Evolutionary conservation across 192 early-diverging fungal genomes (phyloP).

Genomic region (Pilaira anomala): DNA sequence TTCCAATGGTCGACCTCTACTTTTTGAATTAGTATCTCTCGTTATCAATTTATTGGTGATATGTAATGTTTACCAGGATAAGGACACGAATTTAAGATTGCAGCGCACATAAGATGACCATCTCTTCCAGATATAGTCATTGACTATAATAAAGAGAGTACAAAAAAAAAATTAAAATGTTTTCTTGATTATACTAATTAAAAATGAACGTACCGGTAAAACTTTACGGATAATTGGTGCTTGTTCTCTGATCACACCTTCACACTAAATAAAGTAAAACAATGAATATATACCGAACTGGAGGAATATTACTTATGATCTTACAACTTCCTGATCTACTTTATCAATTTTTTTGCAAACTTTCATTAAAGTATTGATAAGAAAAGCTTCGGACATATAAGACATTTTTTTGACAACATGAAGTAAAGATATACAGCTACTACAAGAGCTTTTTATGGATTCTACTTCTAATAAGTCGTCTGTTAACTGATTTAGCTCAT

Average conservation of each 20-base stretch:
- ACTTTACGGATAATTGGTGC: conserved; percentile 43
- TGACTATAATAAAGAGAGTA: conserved; percentile 5
- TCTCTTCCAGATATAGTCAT: conserved; percentile 36
- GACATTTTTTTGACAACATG: conserved; percentile 43
- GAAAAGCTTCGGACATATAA: conserved; percentile 40
- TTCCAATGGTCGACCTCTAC: conserved; percentile 24
- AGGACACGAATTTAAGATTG: conserved; percentile 40
- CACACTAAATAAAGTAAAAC: conserved; percentile 29
- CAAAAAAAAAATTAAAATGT: not conserved
- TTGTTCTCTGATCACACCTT: conserved; percentile 44
- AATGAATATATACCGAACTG: not conserved
- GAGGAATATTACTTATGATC: conserved; percentile 12
- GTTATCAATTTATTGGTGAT: not conserved
- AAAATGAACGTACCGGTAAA: conserved; percentile 27
- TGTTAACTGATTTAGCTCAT: conserved; percentile 13
- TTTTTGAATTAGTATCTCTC: not conserved
- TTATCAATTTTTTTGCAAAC: conserved; percentile 34
- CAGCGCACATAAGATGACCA: conserved; percentile 42
- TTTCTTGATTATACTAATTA: not conserved
- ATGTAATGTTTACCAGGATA: conserved; percentile 30
- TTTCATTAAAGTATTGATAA: conserved; percentile 32
- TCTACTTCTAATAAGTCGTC: conserved; percentile 20
- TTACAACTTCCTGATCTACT: conserved; percentile 43
- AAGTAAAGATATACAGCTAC: conserved; percentile 42
- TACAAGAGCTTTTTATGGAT: conserved; percentile 31